These are phyloP conservation scores for Syzygium oleosum DNA, from an alignment of 345 rosid species.

Conservation along the genomic window DNA sequence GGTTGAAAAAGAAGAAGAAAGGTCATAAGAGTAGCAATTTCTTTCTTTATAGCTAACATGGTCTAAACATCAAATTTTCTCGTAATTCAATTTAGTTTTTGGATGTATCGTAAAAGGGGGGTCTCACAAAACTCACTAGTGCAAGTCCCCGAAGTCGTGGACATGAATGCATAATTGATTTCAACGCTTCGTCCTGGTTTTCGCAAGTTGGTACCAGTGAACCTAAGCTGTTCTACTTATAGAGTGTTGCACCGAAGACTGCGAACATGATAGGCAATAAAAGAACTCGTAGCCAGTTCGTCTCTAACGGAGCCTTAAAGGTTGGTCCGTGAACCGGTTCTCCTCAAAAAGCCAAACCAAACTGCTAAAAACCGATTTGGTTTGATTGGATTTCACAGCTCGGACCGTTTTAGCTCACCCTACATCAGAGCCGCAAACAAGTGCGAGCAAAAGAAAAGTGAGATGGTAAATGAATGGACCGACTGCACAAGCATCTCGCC, in stretches of 20 bases:
- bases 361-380: neutral
- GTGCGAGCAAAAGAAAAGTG: neutral
- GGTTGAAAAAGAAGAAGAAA: neutral
- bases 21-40: neutral
- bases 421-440: neutral
- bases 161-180: no score
- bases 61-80: no score
- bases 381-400: neutral
- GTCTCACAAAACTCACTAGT: no score
- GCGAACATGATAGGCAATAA: no score
- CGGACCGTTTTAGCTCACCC: neutral
- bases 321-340: neutral
- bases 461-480: neutral
- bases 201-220: neutral
- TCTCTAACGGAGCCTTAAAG: neutral
- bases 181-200: neutral
- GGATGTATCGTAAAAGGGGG: no score
- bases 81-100: no score
- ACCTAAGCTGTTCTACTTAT: neutral
- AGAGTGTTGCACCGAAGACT: neutral
- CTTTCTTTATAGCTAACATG: neutral
- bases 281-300: neutral
- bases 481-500: neutral
- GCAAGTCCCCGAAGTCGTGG: no score
- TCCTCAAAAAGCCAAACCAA: neutral